Base-by-base conservation (phyloP, 2,329 filamentous ascomycete genomes). In the Emmonsia crescens region DNA sequence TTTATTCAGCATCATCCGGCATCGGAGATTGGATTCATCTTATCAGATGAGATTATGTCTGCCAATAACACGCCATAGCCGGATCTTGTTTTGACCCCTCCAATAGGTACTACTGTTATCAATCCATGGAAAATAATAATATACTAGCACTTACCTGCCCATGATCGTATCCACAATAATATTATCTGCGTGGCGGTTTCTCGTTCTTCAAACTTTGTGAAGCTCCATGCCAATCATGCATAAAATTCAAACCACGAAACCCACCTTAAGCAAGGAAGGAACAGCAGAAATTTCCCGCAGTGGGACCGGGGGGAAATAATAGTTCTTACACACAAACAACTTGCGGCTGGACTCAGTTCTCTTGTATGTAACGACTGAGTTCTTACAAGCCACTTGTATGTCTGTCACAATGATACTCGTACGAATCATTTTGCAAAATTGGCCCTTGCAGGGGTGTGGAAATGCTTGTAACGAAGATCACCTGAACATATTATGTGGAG, bases 11-110 rank as follows among this genome's bases (percentile, higher is more conserved):
- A 12, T 19, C n/a, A 14, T 8, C 44, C 57, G 57, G 36, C 27
- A 38, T 38, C 57, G 57, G 57, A 59, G 48, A 38, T 59, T 36
- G 33, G 19, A 9, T 51, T 27, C 40, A 33, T 59, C 57, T 59
- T 40, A 59, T 59, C 57, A 38, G 57, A 59, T 59, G n/a, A 29
- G 10, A 59, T 33, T 5, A 29, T 29, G 8, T 46, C 56, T 27
- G n/a, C 40, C 56, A 57, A 57, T 29, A 2, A 44, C 21, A 12
- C 27, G 24, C 24, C 27, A n/a, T 16, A 33, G 16, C 9, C 16
- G 27, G 1, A n/a, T 31, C 16, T 24, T 19, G 24, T 1, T 19
- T 49, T 24, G 24, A 46, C 3, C 42, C 27, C 24, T 48, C 24
- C 14, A 29, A 19, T 24, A 46, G 36, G 14, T 38, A 31, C 12